Evolutionary conservation across 768 basidiomycete genomes (phyloP).

Genomic region (Amanita molliuscula): DNA sequence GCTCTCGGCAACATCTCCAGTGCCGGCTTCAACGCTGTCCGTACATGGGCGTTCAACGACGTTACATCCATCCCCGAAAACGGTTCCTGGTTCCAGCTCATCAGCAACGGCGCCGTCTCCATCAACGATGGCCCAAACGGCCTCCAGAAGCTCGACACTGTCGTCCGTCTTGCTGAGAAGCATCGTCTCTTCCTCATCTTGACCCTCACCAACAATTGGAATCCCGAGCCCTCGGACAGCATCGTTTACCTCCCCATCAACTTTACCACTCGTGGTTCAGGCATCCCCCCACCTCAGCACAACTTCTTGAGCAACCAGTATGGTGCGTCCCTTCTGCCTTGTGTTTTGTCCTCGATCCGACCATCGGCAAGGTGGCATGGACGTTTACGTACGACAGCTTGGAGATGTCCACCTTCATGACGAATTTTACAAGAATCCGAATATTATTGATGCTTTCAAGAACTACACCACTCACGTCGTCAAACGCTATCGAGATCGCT

Average conservation of each 20-base stretch:
- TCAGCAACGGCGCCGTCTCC: constrained; percentile 39
- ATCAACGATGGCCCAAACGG: constrained; percentile 55
- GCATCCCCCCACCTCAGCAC: constrained; percentile 27
- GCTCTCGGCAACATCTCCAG: constrained; percentile 50
- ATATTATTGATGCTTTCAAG: constrained; percentile 39
- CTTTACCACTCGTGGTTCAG: constrained; percentile 17
- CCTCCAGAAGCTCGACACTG: constrained; percentile 50
- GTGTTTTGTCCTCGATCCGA: constrained; percentile 5
- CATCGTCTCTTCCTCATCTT: constrained; percentile 42
- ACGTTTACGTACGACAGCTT: constrained; percentile 48
- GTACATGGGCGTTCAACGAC: constrained; percentile 69
- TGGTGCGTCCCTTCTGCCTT: constrained; percentile 23
- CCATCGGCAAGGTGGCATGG: constrained; percentile 46
- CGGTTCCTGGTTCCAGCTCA: constrained; percentile 56
- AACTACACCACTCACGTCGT: constrained; percentile 49
- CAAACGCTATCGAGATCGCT: constrained; percentile 41
- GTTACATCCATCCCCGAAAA: constrained; percentile 41
- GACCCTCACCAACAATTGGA: constrained; percentile 56
- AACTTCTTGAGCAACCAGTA: constrained; percentile 55
- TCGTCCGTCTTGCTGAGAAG: constrained; percentile 43
- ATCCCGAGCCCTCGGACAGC: constrained; percentile 26
- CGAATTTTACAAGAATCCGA: constrained; percentile 45
- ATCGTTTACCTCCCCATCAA: constrained; percentile 11
- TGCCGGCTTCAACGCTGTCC: constrained; percentile 45
- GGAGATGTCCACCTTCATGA: constrained; percentile 36